phyloP scores from a whole-genome alignment of 805 yeast species.

The Wickerhamiella brachini region DNA sequence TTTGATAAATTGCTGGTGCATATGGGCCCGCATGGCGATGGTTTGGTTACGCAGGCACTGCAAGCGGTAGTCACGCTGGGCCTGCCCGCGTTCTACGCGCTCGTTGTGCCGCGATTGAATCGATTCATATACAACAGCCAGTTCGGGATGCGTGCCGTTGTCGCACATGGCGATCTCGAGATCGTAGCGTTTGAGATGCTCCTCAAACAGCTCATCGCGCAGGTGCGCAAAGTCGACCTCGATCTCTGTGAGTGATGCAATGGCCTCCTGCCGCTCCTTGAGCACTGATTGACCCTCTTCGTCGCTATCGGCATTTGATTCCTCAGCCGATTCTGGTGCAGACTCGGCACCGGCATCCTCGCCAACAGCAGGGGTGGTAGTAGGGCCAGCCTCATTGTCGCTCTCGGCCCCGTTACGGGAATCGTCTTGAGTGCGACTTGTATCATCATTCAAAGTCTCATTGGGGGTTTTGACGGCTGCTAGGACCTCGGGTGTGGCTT shows the following conservation, averaged over 20 bases:
- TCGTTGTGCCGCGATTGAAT: constrained; percentile 64
- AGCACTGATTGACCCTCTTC: constrained; percentile 24
- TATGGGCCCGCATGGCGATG: constrained; percentile 57
- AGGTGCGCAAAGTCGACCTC: constrained; percentile 78
- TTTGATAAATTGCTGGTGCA: constrained; percentile 73
- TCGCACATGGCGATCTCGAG: constrained; percentile 77
- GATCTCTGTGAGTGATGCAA: constrained; percentile 60
- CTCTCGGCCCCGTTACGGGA: constrained; percentile 14
- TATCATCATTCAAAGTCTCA: constrained; percentile 17
- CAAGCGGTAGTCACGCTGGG: constrained; percentile 48
- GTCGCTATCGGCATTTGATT: constrained; percentile 14
- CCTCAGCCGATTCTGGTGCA: constrained; percentile 12
- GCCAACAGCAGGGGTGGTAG: constrained; percentile 2
- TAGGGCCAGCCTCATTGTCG: too few relatives aligned
- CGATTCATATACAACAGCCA: constrained; percentile 53
- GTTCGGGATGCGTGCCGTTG: constrained; percentile 85
- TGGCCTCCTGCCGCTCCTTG: constrained; percentile 43
- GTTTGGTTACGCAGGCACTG: constrained; percentile 73
- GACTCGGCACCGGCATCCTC: constrained; percentile 14
- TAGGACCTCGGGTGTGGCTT: constrained; percentile 16
- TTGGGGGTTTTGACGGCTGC: too few relatives aligned
- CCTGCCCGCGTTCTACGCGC: constrained; percentile 39
- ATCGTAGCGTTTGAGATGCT: constrained; percentile 60
- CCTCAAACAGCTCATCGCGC: constrained; percentile 74
- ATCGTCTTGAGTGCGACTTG: constrained; percentile 18